Evolutionary conservation across 1,284 basidiomycete genomes (phyloP), one percentile per base, ranked within the genome.

Genomic region (Pyrrhoderma lamaoense): DNA sequence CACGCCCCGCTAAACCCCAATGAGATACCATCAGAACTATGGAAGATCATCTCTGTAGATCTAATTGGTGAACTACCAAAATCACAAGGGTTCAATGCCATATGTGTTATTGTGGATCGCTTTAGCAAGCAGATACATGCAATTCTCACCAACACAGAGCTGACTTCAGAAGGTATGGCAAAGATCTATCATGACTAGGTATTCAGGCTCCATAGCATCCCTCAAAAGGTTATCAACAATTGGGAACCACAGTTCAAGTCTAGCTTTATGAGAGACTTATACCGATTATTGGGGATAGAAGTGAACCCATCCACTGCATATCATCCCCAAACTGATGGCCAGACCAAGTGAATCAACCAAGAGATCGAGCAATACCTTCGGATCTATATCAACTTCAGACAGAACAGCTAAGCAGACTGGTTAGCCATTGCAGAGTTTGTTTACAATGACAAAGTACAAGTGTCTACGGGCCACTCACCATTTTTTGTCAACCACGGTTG

Each of bases 381-480:
- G 3, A 39, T 54, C 25, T 62, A 52, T 19, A 31, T 52, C 42
- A 56, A 60, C 46, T 60, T 65, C 54, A 16, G 59, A 19, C 67
- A 69, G 47, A 47, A 57, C 51, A 54, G 67, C 46, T 70, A 67
- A 67, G 43, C 23, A 37, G 38, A 51, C 11, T 55, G 50, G 16
- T 52, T 65, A 0, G 57, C 63, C 0, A 18, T 63, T 16, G 52
- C 59, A n/a, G 59, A 62, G 43, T 62, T 62, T 44, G 43, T 50
- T 4, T 59, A 52, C 46, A 59, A 61, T 39, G 59, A 60, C 52
- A 42, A 54, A 0, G 23, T 52, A 4, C 59, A 61, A 14, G 27
- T 59, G 0, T 52, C 62, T 0, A 65, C 59, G n/a, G 43, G 42
- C 1, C 27, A 52, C 11, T 49, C 64, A 0, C 66, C 65, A 2